These are phyloP conservation scores for Diaporthe citrichinensis DNA, from an alignment of 2,329 filamentous ascomycete species.

Conservation along the genomic window DNA sequence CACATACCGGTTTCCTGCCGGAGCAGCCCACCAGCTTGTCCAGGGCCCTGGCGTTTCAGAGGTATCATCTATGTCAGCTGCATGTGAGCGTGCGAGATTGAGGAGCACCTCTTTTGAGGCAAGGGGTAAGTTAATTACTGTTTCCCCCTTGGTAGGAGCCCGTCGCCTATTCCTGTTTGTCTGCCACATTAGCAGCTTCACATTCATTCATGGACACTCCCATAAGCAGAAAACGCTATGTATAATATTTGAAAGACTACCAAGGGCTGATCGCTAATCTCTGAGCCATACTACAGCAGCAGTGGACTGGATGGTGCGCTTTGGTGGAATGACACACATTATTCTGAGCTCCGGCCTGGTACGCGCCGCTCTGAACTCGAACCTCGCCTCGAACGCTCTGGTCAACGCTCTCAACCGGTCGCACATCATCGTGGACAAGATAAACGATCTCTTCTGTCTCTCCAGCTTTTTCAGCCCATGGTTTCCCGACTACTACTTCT, in stretches of 20 bases:
- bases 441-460: neutral
- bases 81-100: neutral
- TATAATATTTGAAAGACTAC: neutral
- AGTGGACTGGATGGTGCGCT: neutral
- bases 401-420: neutral
- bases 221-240: neutral
- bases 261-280: neutral
- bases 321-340: neutral
- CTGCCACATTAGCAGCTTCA: no score
- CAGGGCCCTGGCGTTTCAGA: neutral
- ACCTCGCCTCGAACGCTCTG: no score
- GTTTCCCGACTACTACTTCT: neutral
- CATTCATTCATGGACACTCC: neutral
- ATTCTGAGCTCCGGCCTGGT: neutral
- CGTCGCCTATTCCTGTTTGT: neutral
- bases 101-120: neutral
- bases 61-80: neutral
- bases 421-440: neutral
- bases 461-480: neutral
- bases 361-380: neutral
- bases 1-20: neutral
- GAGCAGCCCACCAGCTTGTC: neutral
- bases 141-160: neutral
- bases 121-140: neutral
- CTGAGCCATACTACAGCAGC: neutral